Evolutionary conservation across 345 rosid species (phyloP).

Genomic region (Rhodamnia rubescens): DNA sequence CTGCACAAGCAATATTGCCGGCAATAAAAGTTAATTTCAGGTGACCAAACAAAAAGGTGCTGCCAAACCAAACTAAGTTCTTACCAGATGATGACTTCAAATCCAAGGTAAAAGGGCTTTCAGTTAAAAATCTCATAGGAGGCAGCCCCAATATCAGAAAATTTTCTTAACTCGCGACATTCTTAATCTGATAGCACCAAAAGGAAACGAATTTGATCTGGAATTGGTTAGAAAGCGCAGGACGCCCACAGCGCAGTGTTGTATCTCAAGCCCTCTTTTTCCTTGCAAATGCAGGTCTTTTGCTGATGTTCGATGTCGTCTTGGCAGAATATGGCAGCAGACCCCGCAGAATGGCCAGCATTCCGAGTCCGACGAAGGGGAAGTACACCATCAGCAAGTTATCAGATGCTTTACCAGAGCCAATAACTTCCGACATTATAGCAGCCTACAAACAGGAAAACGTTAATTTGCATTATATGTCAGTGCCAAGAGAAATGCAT

Average conservation of each 20-base stretch:
- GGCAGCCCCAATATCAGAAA: neutral
- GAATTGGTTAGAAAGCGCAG: neutral
- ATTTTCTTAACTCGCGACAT: neutral
- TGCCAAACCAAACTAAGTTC: neutral
- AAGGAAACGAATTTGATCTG: neutral
- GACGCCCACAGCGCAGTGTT: neutral
- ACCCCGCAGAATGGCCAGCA: conserved; percentile 49
- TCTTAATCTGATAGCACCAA: neutral
- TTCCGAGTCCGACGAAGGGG: conserved; percentile 43
- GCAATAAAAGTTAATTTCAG: neutral
- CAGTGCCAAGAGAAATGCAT: neutral
- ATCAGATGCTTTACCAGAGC: conserved; percentile 50
- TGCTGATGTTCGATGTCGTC: conserved; percentile 8
- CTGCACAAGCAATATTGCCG: neutral
- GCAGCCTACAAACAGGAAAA: conserved; percentile 28
- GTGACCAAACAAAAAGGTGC: neutral
- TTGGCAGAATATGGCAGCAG: conserved; percentile 14
- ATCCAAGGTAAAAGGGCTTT: neutral
- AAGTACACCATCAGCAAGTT: conserved; percentile 33
- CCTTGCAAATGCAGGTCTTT: conserved; percentile 32
- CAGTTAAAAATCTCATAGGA: neutral
- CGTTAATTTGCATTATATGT: neutral
- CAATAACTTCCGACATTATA: conserved; percentile 39
- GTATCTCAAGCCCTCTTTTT: conserved; percentile 44
- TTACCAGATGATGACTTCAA: neutral